Base-by-base conservation (phyloP, 2,329 filamentous ascomycete genomes). In the Diatrype stigma region DNA sequence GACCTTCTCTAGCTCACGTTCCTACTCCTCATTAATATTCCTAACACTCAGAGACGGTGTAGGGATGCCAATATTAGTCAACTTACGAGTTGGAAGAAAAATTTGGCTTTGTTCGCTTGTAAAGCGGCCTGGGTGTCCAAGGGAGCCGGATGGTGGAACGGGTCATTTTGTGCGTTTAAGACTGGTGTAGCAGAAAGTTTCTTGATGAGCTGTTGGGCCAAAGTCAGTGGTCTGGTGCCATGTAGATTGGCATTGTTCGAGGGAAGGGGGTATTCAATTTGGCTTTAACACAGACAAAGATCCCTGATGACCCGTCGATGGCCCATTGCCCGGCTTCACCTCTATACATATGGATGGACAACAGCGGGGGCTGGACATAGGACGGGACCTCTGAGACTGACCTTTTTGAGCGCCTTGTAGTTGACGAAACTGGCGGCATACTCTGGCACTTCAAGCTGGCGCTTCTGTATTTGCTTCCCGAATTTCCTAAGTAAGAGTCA, bases 381-480 rank as follows among this genome's bases (percentile, higher is more conserved):
- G 48, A 35, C 51, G 32, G 26, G 42, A 49, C 46, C 40, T 32
- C 50, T 58, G 38, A 42, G 42, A 68, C 73, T 56, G 68, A 96
- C 94, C 90, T 97, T 97, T 74, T 99, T 99, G 62, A 99, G 79
- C 54, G 91, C 92, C 76, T 99, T 99, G 79, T 99, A 99, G 74
- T 99, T 96, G 63, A 97, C 92, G 69, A 99, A 99, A 73, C 92
- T 96, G 58, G 93, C 91, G 56, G 94, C 93, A 86, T 99, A 99
- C 81, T 99, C 94, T 54, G 94, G 94, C 54, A 99, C 92, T 71
- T 99, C 94, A 66, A 99, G 89, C 81, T 99, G 94, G 70, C 92
- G 87, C 79, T 96, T 96, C 78, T 97, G 94, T 61, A 99, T 96
- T 70, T 96, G 90, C 79, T 99, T 99, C 72, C 94, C 94, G 78